Percentiles rank a stretch among this genome's conserved stretches.
These are phyloP conservation scores for Volvox africanus DNA, from an alignment of 139 green algal species.

Conservation along the genomic window DNA sequence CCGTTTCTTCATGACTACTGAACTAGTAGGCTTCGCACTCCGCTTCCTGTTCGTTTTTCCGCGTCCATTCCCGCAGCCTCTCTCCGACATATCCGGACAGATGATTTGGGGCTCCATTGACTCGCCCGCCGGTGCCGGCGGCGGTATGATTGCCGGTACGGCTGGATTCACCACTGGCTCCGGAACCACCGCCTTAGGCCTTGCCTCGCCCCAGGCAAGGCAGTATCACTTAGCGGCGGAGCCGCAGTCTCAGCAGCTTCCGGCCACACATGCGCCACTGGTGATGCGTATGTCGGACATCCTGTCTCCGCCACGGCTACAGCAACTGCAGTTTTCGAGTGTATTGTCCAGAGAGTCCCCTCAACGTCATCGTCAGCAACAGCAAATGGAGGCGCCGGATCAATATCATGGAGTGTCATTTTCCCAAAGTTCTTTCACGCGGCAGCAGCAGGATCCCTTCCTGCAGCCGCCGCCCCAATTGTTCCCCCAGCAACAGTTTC, in stretches of 20 bases:
- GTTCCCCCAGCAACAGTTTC: not conserved
- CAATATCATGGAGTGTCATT: not conserved
- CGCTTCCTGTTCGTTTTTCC: too few species aligned
- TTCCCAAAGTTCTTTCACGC: not conserved
- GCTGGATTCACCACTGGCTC: too few species aligned
- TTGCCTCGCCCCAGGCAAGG: not conserved
- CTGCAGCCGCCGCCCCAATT: not conserved
- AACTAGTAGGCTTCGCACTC: too few species aligned
- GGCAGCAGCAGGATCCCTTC: not conserved
- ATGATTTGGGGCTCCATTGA: not conserved
- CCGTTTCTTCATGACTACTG: too few species aligned
- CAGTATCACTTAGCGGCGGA: not conserved
- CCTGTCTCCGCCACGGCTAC: not conserved
- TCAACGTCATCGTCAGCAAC: not conserved
- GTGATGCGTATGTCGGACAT: not conserved
- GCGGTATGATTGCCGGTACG: not conserved
- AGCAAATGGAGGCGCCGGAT: not conserved
- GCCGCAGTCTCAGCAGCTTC: not conserved
- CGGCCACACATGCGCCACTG: not conserved
- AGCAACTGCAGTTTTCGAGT: not conserved
- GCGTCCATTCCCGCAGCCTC: not conserved
- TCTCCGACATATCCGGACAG: not conserved
- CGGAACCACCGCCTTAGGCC: too few species aligned
- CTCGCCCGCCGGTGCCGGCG: not conserved
- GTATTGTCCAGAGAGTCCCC: not conserved